Conservation (phyloP, 192 early-diverging fungal species). For the Chytriomyces sp. region DNA sequence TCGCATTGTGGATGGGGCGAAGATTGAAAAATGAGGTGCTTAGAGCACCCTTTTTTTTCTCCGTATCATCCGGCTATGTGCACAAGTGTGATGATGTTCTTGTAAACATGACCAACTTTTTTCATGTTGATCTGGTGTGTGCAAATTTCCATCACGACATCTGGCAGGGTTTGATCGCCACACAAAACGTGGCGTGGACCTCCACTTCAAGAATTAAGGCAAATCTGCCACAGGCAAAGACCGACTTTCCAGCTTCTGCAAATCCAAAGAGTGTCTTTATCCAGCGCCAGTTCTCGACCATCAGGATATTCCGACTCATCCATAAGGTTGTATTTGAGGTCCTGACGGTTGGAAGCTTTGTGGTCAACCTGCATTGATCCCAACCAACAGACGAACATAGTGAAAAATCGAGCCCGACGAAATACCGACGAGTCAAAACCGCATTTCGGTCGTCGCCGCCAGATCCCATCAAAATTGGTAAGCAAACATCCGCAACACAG, state of each 20-base stretch:
- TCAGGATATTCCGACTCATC: neutral
- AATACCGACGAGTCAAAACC: neutral
- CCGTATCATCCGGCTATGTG: neutral
- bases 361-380: neutral
- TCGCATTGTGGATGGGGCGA: conserved; percentile 16
- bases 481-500: too few species aligned
- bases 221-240: too few species aligned
- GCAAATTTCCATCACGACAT: too few species aligned
- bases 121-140: too few species aligned
- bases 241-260: neutral
- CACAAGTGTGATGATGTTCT: neutral
- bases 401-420: neutral
- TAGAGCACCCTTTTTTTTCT: too few species aligned
- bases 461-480: too few species aligned
- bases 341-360: neutral
- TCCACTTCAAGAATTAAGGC: too few species aligned
- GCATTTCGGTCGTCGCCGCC: too few species aligned
- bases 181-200: too few species aligned
- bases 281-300: neutral
- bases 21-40: conserved; percentile 32
- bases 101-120: neutral
- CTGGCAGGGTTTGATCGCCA: too few species aligned
- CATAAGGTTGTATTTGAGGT: neutral
- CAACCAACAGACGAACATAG: neutral
- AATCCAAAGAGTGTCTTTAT: neutral